Evolutionary conservation across 768 basidiomycete species (phyloP).

Genomic region (Termitomyces sp.): DNA sequence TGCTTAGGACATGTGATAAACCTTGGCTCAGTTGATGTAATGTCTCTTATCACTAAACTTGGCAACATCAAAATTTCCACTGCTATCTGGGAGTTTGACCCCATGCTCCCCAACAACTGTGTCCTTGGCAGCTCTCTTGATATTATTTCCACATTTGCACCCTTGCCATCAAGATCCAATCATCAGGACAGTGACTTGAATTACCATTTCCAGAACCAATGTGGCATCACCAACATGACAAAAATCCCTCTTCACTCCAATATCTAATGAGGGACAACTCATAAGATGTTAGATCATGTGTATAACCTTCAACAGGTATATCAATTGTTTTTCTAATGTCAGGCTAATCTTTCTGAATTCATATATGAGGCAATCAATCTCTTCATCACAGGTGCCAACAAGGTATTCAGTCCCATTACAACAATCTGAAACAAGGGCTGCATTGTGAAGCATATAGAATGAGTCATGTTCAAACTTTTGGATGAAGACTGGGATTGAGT

Average conservation of each 20-base stretch:
- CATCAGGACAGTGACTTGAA: neutral
- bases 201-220: neutral
- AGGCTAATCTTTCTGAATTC: too few species aligned
- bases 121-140: too few species aligned
- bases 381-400: neutral
- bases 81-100: too few species aligned
- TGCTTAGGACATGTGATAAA: too few species aligned
- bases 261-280: slow-evolving; percentile 21
- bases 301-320: slow-evolving; percentile 12
- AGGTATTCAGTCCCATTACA: neutral
- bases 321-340: neutral
- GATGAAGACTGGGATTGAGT: neutral
- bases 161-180: too few species aligned
- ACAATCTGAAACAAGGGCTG: neutral
- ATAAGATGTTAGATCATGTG: slow-evolving; percentile 18
- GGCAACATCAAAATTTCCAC: too few species aligned
- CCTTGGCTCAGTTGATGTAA: too few species aligned
- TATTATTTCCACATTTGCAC: too few species aligned
- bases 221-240: too few species aligned
- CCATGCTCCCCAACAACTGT: too few species aligned
- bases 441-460: neutral
- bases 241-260: slow-evolving; percentile 22
- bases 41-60: too few species aligned
- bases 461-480: neutral
- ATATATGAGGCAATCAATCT: neutral